Evolutionary conservation across 2,329 filamentous ascomycete species (phyloP).

Genomic region (Penicillium digitatum): DNA sequence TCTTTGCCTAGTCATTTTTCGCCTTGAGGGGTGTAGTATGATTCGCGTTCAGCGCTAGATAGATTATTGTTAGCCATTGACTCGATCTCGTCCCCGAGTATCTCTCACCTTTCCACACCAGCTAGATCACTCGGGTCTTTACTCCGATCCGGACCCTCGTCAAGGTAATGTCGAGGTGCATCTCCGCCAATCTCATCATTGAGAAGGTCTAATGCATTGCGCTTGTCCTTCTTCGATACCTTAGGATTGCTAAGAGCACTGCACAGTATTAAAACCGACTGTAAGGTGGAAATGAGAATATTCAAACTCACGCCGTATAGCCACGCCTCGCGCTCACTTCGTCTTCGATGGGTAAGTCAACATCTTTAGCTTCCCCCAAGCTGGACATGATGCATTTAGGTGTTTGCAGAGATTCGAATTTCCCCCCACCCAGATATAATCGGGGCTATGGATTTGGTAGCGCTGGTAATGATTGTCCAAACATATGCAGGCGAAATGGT

Average conservation of each 20-base stretch:
- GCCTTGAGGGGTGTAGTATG: constrained; percentile 5
- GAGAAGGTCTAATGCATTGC: constrained; percentile 24
- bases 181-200: constrained; percentile 21
- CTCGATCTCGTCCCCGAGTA: not conserved
- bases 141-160: not conserved
- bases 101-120: constrained; percentile 19
- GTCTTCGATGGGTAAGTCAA: constrained; percentile 15
- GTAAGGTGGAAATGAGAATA: not conserved
- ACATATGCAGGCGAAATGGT: not conserved
- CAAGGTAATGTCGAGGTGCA: constrained; percentile 13
- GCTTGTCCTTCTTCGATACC: constrained; percentile 23
- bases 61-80: not conserved
- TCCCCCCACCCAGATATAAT: not conserved
- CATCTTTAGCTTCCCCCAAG: constrained; percentile 9
- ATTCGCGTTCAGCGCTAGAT: constrained; percentile 17
- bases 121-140: constrained; percentile 14
- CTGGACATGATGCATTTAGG: constrained; percentile 8
- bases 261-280: not conserved
- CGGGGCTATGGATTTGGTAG: not conserved
- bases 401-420: not conserved
- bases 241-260: constrained; percentile 21
- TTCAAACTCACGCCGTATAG: constrained; percentile 18
- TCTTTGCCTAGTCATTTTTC: not conserved
- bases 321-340: constrained; percentile 18
- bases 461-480: not conserved